A percentile compares a stretch with the other conserved stretches of the same genome.
Evolutionary conservation across 345 rosid species (phyloP).

Genomic region (Arabidopsis suecica): DNA sequence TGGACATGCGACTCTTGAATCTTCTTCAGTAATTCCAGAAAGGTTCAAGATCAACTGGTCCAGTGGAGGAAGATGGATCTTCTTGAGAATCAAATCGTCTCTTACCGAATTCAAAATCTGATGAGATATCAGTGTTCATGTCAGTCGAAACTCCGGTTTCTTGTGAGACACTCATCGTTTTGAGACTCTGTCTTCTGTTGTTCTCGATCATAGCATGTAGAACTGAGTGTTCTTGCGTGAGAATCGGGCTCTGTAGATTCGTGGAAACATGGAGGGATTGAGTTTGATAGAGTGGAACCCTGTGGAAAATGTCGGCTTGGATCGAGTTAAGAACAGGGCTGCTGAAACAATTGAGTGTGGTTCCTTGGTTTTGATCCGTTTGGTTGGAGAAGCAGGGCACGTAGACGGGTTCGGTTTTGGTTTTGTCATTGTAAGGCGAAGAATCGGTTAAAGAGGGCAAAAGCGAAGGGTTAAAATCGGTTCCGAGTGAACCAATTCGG

Average conservation of each 20-base stretch:
- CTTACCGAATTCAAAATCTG: slow-evolving; percentile 58
- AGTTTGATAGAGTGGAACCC: slow-evolving; percentile 46
- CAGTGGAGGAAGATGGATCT: slow-evolving; percentile 57
- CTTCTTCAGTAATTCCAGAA: slow-evolving; percentile 71
- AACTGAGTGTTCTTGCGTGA: slow-evolving; percentile 57
- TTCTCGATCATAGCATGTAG: slow-evolving; percentile 59
- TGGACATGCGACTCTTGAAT: neutral
- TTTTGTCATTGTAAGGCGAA: slow-evolving; percentile 51
- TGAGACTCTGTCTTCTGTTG: slow-evolving; percentile 52
- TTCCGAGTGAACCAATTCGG: slow-evolving; percentile 50
- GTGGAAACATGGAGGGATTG: slow-evolving; percentile 43
- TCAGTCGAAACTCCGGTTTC: slow-evolving; percentile 57
- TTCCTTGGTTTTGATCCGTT: slow-evolving; percentile 48
- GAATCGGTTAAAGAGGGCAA: slow-evolving; percentile 79
- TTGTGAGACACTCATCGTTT: slow-evolving; percentile 66
- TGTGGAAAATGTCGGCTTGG: slow-evolving; percentile 46
- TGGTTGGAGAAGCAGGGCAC: slow-evolving; percentile 99
- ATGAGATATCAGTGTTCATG: slow-evolving; percentile 53
- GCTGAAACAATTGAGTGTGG: slow-evolving; percentile 47
- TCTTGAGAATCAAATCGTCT: slow-evolving; percentile 54
- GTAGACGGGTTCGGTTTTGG: slow-evolving; percentile 58
- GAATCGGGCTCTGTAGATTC: slow-evolving; percentile 47
- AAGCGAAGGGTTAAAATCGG: slow-evolving; percentile 54
- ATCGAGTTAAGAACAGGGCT: slow-evolving; percentile 46
- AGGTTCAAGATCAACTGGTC: slow-evolving; percentile 60